Evolutionary conservation across 1,284 basidiomycete species (phyloP).

Genomic region (Leccinum griseonigrum): DNA sequence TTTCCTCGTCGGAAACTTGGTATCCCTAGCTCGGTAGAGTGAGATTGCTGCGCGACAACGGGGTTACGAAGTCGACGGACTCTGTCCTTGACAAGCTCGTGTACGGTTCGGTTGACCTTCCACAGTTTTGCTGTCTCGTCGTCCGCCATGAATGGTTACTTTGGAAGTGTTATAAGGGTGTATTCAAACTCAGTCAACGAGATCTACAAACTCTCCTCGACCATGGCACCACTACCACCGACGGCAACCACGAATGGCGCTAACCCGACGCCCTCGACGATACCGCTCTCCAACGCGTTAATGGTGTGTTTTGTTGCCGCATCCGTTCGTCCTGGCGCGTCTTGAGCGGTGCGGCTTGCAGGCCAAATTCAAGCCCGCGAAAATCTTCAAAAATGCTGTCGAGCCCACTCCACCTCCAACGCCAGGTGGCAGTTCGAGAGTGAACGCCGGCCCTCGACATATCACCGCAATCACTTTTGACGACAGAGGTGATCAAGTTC

Average conservation of each 20-base stretch:
- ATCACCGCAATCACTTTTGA: slow-evolving; percentile 92
- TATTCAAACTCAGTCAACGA: slow-evolving; percentile 33
- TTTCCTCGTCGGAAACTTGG: slow-evolving; percentile 88
- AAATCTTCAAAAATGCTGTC: slow-evolving; percentile 81
- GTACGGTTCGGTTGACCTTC: slow-evolving; percentile 95
- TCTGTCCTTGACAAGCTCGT: slow-evolving; percentile 94
- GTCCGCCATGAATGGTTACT: slow-evolving; percentile 50
- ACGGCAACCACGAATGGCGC: slow-evolving; percentile 37
- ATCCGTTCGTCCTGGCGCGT: background rate
- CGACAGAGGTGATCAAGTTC: slow-evolving; percentile 81
- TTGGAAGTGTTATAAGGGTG: slow-evolving; percentile 24
- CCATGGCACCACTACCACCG: slow-evolving; percentile 28
- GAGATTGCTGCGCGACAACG: slow-evolving; percentile 12
- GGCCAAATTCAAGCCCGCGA: slow-evolving; percentile 82
- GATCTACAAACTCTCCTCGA: slow-evolving; percentile 1
- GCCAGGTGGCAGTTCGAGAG: slow-evolving; percentile 41
- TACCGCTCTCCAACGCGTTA: slow-evolving; percentile 41
- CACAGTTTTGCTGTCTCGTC: slow-evolving; percentile 86
- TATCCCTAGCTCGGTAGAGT: slow-evolving; percentile 60
- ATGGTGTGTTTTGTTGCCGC: slow-evolving; percentile 40
- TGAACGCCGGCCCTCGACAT: slow-evolving; percentile 53
- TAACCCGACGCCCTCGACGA: slow-evolving; percentile 28
- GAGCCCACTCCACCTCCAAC: slow-evolving; percentile 56
- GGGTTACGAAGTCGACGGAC: slow-evolving; percentile 41
- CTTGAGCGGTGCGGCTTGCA: slow-evolving; percentile 28